Base-by-base conservation (phyloP, 179 eudicot species). In the Sideroxylon spinosum region DNA sequence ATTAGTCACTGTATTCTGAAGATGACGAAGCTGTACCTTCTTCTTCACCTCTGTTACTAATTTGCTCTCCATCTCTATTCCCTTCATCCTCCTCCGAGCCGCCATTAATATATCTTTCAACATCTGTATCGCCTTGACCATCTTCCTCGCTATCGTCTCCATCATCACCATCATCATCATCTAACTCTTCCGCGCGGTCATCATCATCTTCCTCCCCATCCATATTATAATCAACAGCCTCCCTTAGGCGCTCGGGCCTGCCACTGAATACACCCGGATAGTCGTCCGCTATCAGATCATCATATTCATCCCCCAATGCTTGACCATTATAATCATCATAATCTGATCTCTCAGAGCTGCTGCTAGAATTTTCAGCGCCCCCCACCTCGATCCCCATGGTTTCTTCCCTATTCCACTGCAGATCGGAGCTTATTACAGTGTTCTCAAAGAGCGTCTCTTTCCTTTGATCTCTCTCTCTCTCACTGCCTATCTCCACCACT, bases 261-360 rank as follows among this genome's bases (percentile, higher is more conserved):
- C 85, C 86, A 61, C 62, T 80, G 68, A 79, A 88, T 16, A 55
- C 84, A 11, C 84, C 78, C 17, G 80, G 67, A 72, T 87, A 88
- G 56, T 84, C 88, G 71, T 84, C 91, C 13, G 79, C 79, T 16
- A 75, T 72, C 68, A 82, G 72, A 75, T 81, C 87, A 67, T 86
- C 87, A 46, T 85, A 87, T 72, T 90, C 92, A 56, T 87, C 88
- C 67, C 79, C 88, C 0, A 81, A 78, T 17, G 80, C 81, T 50
- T 79, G 94, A 28, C 87, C 86, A 56, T 90, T 86, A 9, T 89
- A 87, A 16, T 85, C 81, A n/a, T 88, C 85, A 55, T 83, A 89
- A 48, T 87, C 92, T 0, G 91, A 90, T 71, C 85, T 80, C 69
- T 85, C 98, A 17, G 98, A 90, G 72, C 86, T 86, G 81, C 91